Base-by-base conservation (phyloP, 257 asterid species). In the Avicennia marina region DNA sequence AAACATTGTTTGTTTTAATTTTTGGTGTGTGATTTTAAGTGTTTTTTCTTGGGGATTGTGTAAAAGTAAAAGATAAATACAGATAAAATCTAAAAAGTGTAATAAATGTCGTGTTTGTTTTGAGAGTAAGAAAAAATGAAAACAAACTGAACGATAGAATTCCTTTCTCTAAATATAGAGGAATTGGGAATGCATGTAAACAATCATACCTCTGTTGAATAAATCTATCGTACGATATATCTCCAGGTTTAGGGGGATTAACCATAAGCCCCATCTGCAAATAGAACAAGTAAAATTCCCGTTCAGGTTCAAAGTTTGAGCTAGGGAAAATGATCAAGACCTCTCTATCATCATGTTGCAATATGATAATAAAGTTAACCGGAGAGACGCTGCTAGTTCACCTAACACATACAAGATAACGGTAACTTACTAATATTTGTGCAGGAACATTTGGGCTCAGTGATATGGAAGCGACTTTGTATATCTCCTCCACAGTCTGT, bases 361-460 rank as follows among this genome's bases (percentile, higher is more conserved):
- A 41, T 49, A 9, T 22, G 9, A 42, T n/a, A n/a, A n/a, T n/a
- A n/a, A n/a, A n/a, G n/a, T n/a, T 16, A 26, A 46, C 31, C 3
- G n/a, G 3, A 34, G 8, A 16, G 17, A 62, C 11, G 19, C 17
- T 15, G 58, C 29, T 9, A 2, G 20, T 32, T 11, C 19, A 43
- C n/a, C 13, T 1, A 26, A 17, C 21, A 38, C 43, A 34, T 46
- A 50, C 46, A 49, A 22, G 17, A 34, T 22, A 34, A 9, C 34
- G 17, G 7, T 16, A 26, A 65, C 99, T 77, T 82, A 93, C 99
- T 38, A 93, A 87, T 67, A 93, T 86, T 81, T 93, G 99, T 49
- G 84, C 99, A 50, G 99, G 96, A 38, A 93, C 99, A 60, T 86
- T 93, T 52, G 99, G 99, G 73, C 97, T 84, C 59, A 93, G 90